These are phyloP conservation scores for Eutrema heterophyllum DNA, from an alignment of 345 rosid species.

Conservation along the genomic window DNA sequence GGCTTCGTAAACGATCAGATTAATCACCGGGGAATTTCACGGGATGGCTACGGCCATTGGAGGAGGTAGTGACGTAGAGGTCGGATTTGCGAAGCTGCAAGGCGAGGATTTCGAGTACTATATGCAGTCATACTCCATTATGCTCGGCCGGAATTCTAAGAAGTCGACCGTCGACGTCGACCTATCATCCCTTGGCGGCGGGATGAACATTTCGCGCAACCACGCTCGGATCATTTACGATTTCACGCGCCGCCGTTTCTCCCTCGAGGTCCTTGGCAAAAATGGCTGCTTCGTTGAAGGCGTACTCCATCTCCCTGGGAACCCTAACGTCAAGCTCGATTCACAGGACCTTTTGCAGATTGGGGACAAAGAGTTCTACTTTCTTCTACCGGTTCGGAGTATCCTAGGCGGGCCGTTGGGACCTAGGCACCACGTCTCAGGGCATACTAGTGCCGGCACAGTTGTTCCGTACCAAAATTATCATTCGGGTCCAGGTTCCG, in stretches of 20 bases:
- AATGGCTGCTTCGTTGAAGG: conserved; percentile 97
- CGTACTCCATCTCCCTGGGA: conserved; percentile 93
- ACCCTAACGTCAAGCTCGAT: conserved; percentile 86
- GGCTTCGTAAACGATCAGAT: background rate
- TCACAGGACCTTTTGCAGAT: conserved; percentile 93
- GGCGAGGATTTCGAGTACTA: conserved; percentile 98
- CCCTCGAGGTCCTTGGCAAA: conserved; percentile 96
- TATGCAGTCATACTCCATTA: conserved; percentile 95
- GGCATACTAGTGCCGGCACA: conserved; percentile 21
- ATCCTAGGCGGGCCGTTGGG: conserved; percentile 70
- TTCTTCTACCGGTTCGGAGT: conserved; percentile 82
- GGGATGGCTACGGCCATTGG: conserved; percentile 51
- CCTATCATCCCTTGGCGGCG: conserved; percentile 90
- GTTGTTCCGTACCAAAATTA: conserved; percentile 49
- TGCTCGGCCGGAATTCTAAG: conserved; percentile 93
- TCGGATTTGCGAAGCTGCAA: conserved; percentile 95
- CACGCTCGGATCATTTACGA: conserved; percentile 94
- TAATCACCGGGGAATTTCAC: conserved; percentile 5
- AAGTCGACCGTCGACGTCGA: conserved; percentile 95
- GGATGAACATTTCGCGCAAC: conserved; percentile 94
- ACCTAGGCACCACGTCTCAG: conserved; percentile 55
- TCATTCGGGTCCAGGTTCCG: conserved; percentile 35
- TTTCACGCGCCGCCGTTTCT: conserved; percentile 95
- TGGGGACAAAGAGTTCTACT: conserved; percentile 94
- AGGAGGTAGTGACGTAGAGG: conserved; percentile 82